A percentile compares a stretch with the other conserved stretches of the same genome.
These are phyloP conservation scores for Scheffersomyces segobiensis DNA, from an alignment of 1,139 yeast genomes.

Conservation along the genomic window DNA sequence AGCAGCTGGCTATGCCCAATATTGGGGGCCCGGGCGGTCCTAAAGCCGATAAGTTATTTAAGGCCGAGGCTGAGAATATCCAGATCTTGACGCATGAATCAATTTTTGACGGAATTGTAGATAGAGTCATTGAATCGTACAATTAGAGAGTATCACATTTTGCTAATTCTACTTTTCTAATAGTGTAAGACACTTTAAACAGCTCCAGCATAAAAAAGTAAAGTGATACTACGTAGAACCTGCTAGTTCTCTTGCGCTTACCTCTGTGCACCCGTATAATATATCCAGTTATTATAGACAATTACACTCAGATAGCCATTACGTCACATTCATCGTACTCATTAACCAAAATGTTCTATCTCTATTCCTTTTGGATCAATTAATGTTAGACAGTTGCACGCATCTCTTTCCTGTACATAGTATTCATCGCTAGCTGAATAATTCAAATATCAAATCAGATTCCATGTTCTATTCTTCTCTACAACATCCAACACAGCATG, in stretches of 20 bases:
- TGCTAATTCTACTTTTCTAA: no score
- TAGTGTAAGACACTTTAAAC: no score
- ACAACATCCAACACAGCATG: slow-evolving; percentile 25
- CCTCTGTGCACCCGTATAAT: no score
- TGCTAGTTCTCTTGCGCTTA: not conserved
- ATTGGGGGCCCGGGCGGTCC: slow-evolving; percentile 61
- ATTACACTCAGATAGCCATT: no score
- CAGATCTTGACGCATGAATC: slow-evolving; percentile 59
- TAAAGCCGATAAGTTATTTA: slow-evolving; percentile 59
- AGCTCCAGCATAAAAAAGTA: not conserved
- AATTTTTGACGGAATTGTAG: slow-evolving; percentile 63
- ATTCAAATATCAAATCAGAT: not conserved
- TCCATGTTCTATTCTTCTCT: not conserved
- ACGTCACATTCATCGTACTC: no score
- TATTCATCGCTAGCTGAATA: not conserved
- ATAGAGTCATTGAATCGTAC: slow-evolving; percentile 49
- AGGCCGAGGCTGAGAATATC: slow-evolving; percentile 73
- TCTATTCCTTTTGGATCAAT: no score
- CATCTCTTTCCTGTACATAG: not conserved
- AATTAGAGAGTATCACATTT: not conserved
- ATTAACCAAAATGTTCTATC: no score
- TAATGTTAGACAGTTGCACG: no score
- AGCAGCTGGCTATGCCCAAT: slow-evolving; percentile 39
- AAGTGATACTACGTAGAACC: not conserved
- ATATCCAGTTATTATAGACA: no score